phyloP scores from a whole-genome alignment of 2,329 filamentous ascomycete genomes.

The Aotearoamyces nothofagi region DNA sequence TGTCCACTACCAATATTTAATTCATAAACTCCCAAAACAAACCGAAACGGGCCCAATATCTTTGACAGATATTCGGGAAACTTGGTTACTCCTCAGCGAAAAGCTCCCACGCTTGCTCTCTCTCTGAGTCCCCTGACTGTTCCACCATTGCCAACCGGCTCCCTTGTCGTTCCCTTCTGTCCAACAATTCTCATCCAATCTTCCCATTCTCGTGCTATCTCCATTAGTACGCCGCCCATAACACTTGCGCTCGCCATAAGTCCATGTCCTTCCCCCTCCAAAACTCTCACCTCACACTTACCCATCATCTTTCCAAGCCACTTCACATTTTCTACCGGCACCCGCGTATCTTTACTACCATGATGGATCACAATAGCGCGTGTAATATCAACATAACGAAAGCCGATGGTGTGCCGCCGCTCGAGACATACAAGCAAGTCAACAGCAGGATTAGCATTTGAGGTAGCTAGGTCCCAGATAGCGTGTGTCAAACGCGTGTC shows the following conservation, averaged over 20 bases:
- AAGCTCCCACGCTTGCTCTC: constrained; percentile 14
- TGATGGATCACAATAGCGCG: constrained; percentile 88
- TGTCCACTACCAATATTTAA: no score
- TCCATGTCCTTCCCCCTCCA: constrained; percentile 86
- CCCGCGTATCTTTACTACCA: constrained; percentile 75
- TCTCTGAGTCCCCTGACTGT: constrained; percentile 15
- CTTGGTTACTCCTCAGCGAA: no score
- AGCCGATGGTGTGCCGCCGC: constrained; percentile 79
- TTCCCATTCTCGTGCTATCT: constrained; percentile 90
- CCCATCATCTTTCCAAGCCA: constrained; percentile 95
- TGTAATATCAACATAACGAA: constrained; percentile 92
- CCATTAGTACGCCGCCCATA: constrained; percentile 88
- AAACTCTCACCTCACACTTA: constrained; percentile 75
- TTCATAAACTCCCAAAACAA: no score
- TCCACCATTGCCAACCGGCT: constrained; percentile 9
- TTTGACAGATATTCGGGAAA: no score
- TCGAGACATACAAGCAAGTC: constrained; percentile 89
- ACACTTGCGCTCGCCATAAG: constrained; percentile 89
- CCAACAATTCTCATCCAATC: constrained; percentile 56
- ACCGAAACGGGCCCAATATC: no score
- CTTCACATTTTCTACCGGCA: constrained; percentile 86
- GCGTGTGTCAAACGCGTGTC: constrained; percentile 78
- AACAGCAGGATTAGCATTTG: constrained; percentile 82
- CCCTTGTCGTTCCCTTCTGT: constrained; percentile 9
- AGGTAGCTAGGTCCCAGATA: constrained; percentile 88